Base-by-base conservation (phyloP, 2,329 filamentous ascomycete genomes). In the Parasarocladium wereldwijsianum region DNA sequence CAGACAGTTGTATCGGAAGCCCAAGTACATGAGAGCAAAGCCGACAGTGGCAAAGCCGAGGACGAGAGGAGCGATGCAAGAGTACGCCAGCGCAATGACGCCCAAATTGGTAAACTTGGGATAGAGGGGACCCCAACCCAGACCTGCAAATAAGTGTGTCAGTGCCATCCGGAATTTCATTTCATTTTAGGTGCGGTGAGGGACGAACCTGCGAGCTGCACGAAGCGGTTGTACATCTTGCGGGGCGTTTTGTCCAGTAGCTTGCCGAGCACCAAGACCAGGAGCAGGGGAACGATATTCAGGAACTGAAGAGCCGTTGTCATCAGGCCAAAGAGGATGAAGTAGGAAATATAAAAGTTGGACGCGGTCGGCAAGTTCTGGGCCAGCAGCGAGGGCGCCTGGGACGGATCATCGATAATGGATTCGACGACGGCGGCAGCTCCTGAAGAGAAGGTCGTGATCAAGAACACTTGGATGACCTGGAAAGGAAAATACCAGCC, bases 341-440 rank as follows among this genome's bases (percentile, higher is more conserved):
- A 92, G 57, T 96, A 98, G 0, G 55, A 83, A 13, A 96, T 76
- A 53, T 94, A 98, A 48, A 94, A 92, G 55, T 93, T 96, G 36
- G 84, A 86, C 0, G 84, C 76, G 33, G 70, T 76, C 13, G 90
- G 90, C 4, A 98, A 62, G 34, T 81, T 78, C 11, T 62, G 45
- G 1, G 85, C 77, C 4, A 93, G 64, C 23, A 90, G 54, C 1
- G 49, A 54, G 0, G 82, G 71, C 6, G 72, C 68, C 0, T 55
- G 54, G 2, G 57, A 49, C 1, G 85, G 84, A 4, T 83, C 42
- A 0, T 71, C 23, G 11, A 74, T 58, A 28, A 92, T 75, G 13
- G 71, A 42, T 14, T 66, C 56, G 2, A 74, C 63, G 0, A 82
- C 72, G 6, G 77, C 67, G 3, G 83, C 71, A 8, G 86, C 86